Evolutionary conservation across 2,329 filamentous ascomycete species (phyloP), one percentile per base, ranked within the genome.

Genomic region (Tolypocladium endophyticum): DNA sequence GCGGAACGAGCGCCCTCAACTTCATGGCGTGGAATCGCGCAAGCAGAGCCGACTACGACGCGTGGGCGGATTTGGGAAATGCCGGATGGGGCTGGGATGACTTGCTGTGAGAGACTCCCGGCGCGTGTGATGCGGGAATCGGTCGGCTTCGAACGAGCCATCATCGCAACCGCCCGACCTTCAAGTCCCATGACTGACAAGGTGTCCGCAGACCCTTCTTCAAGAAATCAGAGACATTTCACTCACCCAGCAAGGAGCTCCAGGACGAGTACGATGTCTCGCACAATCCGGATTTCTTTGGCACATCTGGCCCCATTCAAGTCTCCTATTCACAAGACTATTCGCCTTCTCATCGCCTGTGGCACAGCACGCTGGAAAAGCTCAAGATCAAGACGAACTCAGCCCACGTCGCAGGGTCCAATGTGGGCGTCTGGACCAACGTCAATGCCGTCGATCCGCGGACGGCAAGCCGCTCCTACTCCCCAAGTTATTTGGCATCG

Each of bases 1-100:
- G 87, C 23, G 87, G 87, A 8, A 84, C 85, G 8, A 82, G 78
- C 20, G 81, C 81, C 0, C 76, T 87, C 55, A 86, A 86, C 63
- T 82, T 80, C 62, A 81, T 85, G 79, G 79, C 82, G 55, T 77
- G 76, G 73, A 76, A 76, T 58, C 74, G 79, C 38, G 79, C 75
- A 8, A 74, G 72, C 56, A 71, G 66, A 41, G 73, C 73, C 41
- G 81, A 84, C 53, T 80, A 82, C 54, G 79, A 87, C 68, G 76
- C 76, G 0, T 87, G 84, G 84, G 79, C 77, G 55, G 69, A 73
- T 36, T 69, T 87, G 12, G 84, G 84, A 0, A 87, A 86, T 63
- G 59, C 64, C 1, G 84, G 82, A 2, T 87, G 84, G 84, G 74
- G 76, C 1, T 87, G 81, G 81, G 71, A 81, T 16, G 62, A 65